A percentile compares a stretch with the other conserved stretches of the same genome.
These are phyloP conservation scores for Trametes pubescens DNA, from an alignment of 1,284 basidiomycete species.

Conservation along the genomic window DNA sequence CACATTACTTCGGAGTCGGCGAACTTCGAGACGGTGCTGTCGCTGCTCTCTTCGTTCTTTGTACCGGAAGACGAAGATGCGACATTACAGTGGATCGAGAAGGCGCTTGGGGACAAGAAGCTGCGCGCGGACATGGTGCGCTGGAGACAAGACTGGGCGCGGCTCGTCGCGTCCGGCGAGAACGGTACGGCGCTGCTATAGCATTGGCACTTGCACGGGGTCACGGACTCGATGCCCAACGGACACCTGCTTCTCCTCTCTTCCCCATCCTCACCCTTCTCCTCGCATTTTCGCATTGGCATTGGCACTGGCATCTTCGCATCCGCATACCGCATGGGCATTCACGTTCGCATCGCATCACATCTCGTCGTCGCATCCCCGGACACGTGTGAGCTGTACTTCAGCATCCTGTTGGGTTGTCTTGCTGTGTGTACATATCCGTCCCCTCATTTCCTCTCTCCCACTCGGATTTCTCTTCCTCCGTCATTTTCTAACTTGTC, in stretches of 20 bases:
- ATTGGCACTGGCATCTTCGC: neutral
- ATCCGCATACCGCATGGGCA: constrained; percentile 5
- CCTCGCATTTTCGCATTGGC: constrained; percentile 1
- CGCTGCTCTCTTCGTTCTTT: constrained; percentile 90
- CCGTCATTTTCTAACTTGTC: neutral
- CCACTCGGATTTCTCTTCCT: constrained; percentile 10
- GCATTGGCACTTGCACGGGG: constrained; percentile 19
- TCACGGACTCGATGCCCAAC: constrained; percentile 27
- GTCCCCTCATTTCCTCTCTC: constrained; percentile 21
- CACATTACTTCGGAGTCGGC: constrained; percentile 78
- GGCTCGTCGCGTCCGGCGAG: constrained; percentile 70
- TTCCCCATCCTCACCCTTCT: neutral
- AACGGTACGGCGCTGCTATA: constrained; percentile 73
- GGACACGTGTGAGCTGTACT: constrained; percentile 23
- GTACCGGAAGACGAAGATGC: constrained; percentile 88
- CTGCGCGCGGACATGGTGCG: constrained; percentile 70
- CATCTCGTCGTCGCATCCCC: constrained; percentile 18
- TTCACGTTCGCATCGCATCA: constrained; percentile 7
- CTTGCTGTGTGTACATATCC: constrained; percentile 29
- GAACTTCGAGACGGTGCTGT: constrained; percentile 92
- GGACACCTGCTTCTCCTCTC: constrained; percentile 26
- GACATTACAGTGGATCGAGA: constrained; percentile 83
- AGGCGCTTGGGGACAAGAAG: constrained; percentile 74
- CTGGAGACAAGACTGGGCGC: constrained; percentile 81
- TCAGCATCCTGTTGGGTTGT: constrained; percentile 21